Evolutionary conservation across 495 filamentous ascomycete genomes (phyloP).

Genomic region (Penicillium bovifimosum): DNA sequence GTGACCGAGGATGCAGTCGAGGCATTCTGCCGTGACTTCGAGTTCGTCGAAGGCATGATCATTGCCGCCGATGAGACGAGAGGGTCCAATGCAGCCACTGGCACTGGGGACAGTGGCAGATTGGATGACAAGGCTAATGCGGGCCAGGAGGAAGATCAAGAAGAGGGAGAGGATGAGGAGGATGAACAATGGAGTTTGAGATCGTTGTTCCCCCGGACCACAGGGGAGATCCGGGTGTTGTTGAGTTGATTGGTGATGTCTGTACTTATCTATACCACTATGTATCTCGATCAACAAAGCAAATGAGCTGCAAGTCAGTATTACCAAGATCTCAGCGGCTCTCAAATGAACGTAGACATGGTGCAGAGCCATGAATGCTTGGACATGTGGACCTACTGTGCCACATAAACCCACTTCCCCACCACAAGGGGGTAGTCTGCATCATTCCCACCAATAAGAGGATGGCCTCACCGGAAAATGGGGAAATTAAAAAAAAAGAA

Average conservation of each 20-base stretch:
- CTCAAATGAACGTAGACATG: too few species aligned
- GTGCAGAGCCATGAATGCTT: too few species aligned
- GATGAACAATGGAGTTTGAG: conserved; percentile 50
- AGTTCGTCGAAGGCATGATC: conserved; percentile 72
- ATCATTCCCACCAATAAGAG: too few species aligned
- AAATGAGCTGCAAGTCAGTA: not conserved
- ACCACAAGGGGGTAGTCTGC: too few species aligned
- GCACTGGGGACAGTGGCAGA: conserved; percentile 26
- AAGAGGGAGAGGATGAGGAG: conserved; percentile 27
- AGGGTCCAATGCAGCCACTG: conserved; percentile 28
- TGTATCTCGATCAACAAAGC: not conserved
- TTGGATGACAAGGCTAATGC: conserved; percentile 16
- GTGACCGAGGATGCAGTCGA: conserved; percentile 81
- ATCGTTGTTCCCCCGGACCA: conserved; percentile 73
- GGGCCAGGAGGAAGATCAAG: conserved; percentile 27
- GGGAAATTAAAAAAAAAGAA: too few species aligned
- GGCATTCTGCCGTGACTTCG: conserved; percentile 85
- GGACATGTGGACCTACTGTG: too few species aligned
- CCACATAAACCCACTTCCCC: too few species aligned
- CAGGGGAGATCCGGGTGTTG: conserved; percentile 78
- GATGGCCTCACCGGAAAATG: too few species aligned
- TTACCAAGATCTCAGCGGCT: too few species aligned
- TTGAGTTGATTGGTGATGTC: conserved; percentile 40
- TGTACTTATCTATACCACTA: not conserved
- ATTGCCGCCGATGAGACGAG: conserved; percentile 51